These are phyloP conservation scores for Cyberlindnera mississippiensis DNA, from an alignment of 805 yeast species.

Conservation along the genomic window DNA sequence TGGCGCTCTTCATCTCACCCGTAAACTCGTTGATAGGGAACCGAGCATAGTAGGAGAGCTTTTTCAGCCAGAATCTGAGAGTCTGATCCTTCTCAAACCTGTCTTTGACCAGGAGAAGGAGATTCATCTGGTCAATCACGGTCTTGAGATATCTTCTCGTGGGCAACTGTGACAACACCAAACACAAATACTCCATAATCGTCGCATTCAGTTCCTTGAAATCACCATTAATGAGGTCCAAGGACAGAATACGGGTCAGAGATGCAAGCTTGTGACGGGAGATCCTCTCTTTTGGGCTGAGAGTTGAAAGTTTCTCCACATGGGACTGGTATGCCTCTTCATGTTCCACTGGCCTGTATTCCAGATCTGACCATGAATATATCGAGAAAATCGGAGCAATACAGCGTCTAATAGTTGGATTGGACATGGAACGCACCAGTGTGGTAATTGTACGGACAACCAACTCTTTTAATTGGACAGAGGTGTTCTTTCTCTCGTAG, in stretches of 20 bases:
- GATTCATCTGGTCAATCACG: slow-evolving; percentile 27
- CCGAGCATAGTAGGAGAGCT: slow-evolving; percentile 26
- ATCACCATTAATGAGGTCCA: background rate
- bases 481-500: slow-evolving; percentile 9
- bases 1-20: slow-evolving; percentile 27
- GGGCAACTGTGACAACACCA: slow-evolving; percentile 37
- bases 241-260: background rate
- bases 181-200: slow-evolving; percentile 2
- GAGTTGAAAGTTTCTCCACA: background rate
- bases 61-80: background rate
- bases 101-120: background rate
- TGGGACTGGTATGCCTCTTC: slow-evolving; percentile 4
- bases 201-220: background rate
- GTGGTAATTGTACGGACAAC: slow-evolving; percentile 6
- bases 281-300: slow-evolving; percentile 10
- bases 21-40: slow-evolving; percentile 42
- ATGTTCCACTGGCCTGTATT: slow-evolving; percentile 1
- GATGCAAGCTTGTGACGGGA: background rate
- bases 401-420: slow-evolving; percentile 1
- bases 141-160: slow-evolving; percentile 36
- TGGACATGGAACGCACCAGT: slow-evolving; percentile 1
- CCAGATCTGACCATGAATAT: slow-evolving; percentile 13
- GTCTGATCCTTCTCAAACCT: background rate
- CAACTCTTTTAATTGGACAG: background rate
- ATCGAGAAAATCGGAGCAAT: slow-evolving; percentile 21